These are phyloP conservation scores for Clonostachys solani DNA, from an alignment of 2,329 filamentous ascomycete genomes.

Conservation along the genomic window DNA sequence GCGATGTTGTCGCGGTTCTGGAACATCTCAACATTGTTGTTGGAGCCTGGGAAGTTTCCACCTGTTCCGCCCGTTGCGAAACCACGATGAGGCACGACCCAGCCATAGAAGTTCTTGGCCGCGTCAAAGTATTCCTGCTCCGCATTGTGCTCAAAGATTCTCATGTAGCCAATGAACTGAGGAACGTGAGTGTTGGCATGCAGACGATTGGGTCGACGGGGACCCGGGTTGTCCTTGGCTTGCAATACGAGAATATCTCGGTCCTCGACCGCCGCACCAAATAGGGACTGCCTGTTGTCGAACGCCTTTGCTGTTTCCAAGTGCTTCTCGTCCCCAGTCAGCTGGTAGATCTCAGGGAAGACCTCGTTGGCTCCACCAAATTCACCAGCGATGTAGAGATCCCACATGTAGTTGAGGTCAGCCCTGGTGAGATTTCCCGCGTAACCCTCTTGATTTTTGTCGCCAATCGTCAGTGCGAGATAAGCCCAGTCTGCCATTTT, in stretches of 20 bases:
- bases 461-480: conserved; percentile 21
- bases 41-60: conserved; percentile 20
- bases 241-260: conserved; percentile 20
- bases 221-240: conserved; percentile 17
- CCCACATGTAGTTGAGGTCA: conserved; percentile 27
- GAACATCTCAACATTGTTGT: conserved; percentile 22
- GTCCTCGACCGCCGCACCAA: conserved; percentile 18
- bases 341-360: conserved; percentile 21
- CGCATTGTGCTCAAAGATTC: conserved; percentile 19
- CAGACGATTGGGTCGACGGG: conserved; percentile 16
- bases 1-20: conserved; percentile 37
- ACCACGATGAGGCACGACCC: conserved; percentile 21
- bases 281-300: conserved; percentile 22
- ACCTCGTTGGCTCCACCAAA: conserved; percentile 24
- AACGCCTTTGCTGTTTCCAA: conserved; percentile 20
- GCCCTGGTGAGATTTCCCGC: conserved; percentile 19
- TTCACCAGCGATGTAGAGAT: conserved; percentile 23
- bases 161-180: conserved; percentile 21
- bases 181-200: conserved; percentile 24
- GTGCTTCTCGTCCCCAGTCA: conserved; percentile 18
- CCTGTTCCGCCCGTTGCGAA: conserved; percentile 21
- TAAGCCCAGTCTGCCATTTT: conserved; percentile 25
- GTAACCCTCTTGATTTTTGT: conserved; percentile 23
- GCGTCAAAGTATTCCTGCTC: conserved; percentile 18
- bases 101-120: conserved; percentile 24